Evolutionary conservation across 306 rosid genomes (phyloP).

Genomic region (Purshia tridentata): DNA sequence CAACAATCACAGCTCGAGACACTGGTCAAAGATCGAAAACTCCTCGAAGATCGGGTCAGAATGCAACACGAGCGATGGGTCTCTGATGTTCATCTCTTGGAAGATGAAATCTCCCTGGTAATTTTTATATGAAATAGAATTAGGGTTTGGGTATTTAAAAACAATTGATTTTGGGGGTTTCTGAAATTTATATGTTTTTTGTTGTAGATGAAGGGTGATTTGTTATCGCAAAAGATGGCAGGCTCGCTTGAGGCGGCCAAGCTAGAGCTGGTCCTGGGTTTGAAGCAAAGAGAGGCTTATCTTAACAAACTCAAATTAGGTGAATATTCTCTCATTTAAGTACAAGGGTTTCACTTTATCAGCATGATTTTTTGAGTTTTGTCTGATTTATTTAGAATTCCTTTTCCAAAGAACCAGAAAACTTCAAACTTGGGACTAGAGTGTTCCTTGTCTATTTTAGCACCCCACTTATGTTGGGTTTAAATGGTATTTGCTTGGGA

Average conservation of each 20-base stretch:
- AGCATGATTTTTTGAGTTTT: not conserved
- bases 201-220: constrained; percentile 48
- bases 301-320: constrained; percentile 51
- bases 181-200: not conserved
- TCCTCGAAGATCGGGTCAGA: constrained; percentile 52
- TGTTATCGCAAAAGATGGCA: constrained; percentile 44
- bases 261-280: constrained; percentile 45
- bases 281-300: constrained; percentile 50
- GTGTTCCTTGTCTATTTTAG: not conserved
- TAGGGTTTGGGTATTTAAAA: constrained; percentile 30
- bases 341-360: not conserved
- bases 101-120: constrained; percentile 55
- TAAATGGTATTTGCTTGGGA: not conserved
- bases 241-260: constrained; percentile 45
- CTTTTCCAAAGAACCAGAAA: not conserved
- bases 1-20: constrained; percentile 68
- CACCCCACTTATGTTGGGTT: not conserved
- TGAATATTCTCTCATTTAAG: constrained; percentile 31
- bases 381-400: not conserved
- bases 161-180: not conserved
- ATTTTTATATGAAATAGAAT: not conserved
- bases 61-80: constrained; percentile 61
- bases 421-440: not conserved
- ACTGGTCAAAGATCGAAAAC: constrained; percentile 45
- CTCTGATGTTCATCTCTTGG: constrained; percentile 45